Evolutionary conservation across 2,329 filamentous ascomycete genomes (phyloP), one percentile per base, ranked within the genome.

Genomic region (Thermoascus crustaceus): DNA sequence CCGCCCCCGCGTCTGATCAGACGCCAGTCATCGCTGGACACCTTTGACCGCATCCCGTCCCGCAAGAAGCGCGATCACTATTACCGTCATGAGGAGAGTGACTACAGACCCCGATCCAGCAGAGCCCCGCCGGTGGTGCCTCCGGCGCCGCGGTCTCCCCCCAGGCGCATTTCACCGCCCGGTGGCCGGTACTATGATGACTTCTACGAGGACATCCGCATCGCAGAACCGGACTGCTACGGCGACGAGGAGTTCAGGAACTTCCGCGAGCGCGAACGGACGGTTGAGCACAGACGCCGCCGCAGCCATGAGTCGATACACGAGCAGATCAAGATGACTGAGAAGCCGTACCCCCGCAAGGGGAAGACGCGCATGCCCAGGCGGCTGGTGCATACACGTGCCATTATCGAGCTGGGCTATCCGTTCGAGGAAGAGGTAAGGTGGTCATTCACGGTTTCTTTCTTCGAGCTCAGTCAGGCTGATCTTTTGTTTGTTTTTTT

Each of bases 351-450:
- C 45, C 82, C 82, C 7, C 83, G 84, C 64, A 87, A 82, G 58
- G 88, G 88, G 50, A 94, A 88, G 71, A 95, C 88, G 9, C 78
- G 84, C 48, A 87, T 95, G 57, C 88, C 88, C 1, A 78, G 76
- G 40, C 76, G 82, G 38, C 69, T 94, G 40, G 85, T 93, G 9
- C 83, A 84, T 45, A 82, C 83, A 55, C 73, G 80, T 42, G 88
- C 85, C 2, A 74, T 95, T 21, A 80, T 84, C 43, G 85, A 94
- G 44, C 69, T 94, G 9, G 82, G 84, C 8, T 94, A 94, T 60
- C 85, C 85, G 0, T 95, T 80, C 50, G 74, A 85, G 37, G 84
- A 93, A 66, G 86, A 94, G 71, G 85, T 88, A 61, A 48, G 75
- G 57, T 22, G 17, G 9, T 32, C 5, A 7, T 14, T 8, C 13